Conservation (phyloP, 441 rosid genomes). For the Geranium incanum region DNA sequence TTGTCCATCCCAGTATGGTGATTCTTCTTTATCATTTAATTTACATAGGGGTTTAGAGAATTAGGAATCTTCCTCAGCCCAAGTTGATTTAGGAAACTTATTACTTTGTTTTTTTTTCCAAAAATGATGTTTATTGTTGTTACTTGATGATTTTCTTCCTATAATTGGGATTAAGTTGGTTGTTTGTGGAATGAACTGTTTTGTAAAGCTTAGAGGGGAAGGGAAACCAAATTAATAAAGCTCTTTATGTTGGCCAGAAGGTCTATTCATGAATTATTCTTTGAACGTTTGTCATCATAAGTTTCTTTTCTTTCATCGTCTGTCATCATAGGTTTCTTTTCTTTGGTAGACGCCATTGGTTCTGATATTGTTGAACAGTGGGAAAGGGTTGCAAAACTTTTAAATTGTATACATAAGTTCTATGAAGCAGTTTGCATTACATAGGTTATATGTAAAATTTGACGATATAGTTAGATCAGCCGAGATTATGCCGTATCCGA, state of each 20-base stretch:
- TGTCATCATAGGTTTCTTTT: not conserved
- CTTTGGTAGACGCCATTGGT: not conserved
- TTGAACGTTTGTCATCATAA: not conserved
- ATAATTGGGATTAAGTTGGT: not conserved
- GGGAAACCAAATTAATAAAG: not conserved
- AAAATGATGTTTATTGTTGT: not conserved
- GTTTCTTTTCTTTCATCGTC: not conserved
- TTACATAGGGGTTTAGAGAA: not conserved
- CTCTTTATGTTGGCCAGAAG: not conserved
- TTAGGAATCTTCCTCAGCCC: not conserved
- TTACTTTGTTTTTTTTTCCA: not conserved
- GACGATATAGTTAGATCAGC: not conserved
- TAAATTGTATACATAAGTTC: not conserved
- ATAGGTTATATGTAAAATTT: not conserved
- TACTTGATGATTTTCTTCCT: not conserved
- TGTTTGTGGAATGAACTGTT: not conserved
- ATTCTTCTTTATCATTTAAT: slow-evolving; percentile 5
- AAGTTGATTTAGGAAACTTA: not conserved
- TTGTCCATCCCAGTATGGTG: not conserved
- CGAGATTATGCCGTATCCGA: not conserved
- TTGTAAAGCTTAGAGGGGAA: not conserved
- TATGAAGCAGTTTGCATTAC: not conserved
- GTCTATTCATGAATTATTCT: slow-evolving; percentile 3
- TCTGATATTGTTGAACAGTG: not conserved
- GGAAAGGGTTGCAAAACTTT: not conserved